Evolutionary conservation across 345 rosid species (phyloP), one percentile per base, ranked within the genome.

Genomic region (Dovyalis caffra): DNA sequence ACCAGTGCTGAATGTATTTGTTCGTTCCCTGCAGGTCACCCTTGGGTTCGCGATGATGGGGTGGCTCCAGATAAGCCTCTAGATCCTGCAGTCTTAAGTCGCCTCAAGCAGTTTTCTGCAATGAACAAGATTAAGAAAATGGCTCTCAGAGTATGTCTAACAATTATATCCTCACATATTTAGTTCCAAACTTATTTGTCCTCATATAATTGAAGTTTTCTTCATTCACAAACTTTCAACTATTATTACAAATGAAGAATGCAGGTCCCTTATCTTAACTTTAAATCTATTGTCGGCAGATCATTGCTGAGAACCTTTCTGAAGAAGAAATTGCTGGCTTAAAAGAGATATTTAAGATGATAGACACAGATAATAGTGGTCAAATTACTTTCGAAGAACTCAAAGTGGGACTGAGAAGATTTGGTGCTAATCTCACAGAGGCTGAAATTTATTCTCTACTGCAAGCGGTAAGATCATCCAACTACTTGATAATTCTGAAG

Each of bases 71-170:
- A 91, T 82, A 93, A 89, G 86, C 94, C 88, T 32, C 94, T 93
- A 33, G 95, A 93, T 81, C 77, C 95, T 31, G 87, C 87, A 25
- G 95, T 91, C 31, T 82, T 90, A 49, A 87, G 74, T 69, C 89
- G 94, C 37, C 80, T 93, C 78, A 93, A 78, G 82, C 92, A 90
- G 81, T 93, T 93, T 83, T 93, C 98, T 16, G 91, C 90, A 2
- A 93, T 92, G 94, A 83, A 87, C 76, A 91, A 87, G 84, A 88
- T 93, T 21, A 90, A 93, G 91, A 91, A 88, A 83, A 89, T 93
- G 89, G 97, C 94, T 61, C 80, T 89, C 8, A 85, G 86, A 81
- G 97, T 91, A 88, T 85, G 88, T 60, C 63, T 31, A 32, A 10
- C 45, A 32, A 10, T 14, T 56, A 15, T 34, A 57, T 57, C 74